These are phyloP conservation scores for Agrostemma githago DNA, from an alignment of 148 eudicot genomes.

Conservation along the genomic window DNA sequence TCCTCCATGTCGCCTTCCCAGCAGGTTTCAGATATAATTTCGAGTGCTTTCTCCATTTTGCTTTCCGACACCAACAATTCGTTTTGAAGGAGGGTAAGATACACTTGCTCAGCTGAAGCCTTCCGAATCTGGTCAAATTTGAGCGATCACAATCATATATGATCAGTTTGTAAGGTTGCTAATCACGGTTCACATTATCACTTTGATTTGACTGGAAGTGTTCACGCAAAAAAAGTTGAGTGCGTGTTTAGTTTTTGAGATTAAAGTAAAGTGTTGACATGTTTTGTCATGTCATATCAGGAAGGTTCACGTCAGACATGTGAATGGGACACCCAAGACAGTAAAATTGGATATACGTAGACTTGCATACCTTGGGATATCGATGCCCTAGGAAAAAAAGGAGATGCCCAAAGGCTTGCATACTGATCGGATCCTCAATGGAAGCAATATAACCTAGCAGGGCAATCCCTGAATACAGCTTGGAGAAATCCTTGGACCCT, in stretches of 20 bases:
- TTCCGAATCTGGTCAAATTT: constrained; percentile 61
- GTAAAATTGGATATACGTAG: background rate
- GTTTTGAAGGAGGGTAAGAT: constrained; percentile 77
- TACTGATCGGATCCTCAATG: constrained; percentile 50
- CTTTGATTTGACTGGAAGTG: too few species aligned
- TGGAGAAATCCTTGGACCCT: constrained; percentile 81
- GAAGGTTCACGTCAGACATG: background rate
- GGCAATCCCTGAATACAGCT: constrained; percentile 86
- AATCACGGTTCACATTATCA: background rate
- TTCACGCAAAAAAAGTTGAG: background rate
- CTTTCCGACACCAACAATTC: constrained; percentile 53
- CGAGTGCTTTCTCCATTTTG: constrained; percentile 66
- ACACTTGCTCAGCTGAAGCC: constrained; percentile 85
- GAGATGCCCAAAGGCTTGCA: constrained; percentile 66
- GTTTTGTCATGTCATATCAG: background rate
- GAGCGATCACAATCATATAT: background rate
- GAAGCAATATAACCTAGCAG: constrained; percentile 88
- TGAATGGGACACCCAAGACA: background rate
- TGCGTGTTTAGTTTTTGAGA: background rate
- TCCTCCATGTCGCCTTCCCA: constrained; percentile 90
- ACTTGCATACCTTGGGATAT: constrained; percentile 73
- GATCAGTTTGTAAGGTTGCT: background rate
- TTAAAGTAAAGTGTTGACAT: background rate
- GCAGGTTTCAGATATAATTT: constrained; percentile 73
- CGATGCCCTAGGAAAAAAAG: constrained; percentile 79